Evolutionary conservation across 2,329 filamentous ascomycete species (phyloP).

Genomic region (Apiospora phragmitis): DNA sequence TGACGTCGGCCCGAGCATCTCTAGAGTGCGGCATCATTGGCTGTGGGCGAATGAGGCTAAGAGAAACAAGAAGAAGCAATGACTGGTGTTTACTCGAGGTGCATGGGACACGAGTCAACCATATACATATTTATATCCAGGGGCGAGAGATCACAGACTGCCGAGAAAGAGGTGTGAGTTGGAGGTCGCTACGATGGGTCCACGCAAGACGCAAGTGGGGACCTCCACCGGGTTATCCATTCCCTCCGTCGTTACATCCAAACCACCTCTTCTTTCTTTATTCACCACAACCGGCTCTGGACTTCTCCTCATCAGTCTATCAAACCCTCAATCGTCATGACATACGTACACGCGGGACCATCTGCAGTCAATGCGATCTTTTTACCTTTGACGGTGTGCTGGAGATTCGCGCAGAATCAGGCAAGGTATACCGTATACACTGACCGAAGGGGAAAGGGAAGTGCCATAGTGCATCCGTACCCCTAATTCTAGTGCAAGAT

Average conservation of each 20-base stretch:
- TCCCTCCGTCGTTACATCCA: not conserved
- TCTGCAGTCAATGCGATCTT: not conserved
- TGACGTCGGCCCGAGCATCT: not conserved
- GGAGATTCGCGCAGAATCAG: not conserved
- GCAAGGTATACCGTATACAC: not conserved
- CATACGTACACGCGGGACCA: not conserved
- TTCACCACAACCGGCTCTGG: not conserved
- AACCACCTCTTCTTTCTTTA: not conserved
- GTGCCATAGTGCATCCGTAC: no score
- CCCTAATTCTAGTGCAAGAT: no score
- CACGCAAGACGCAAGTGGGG: not conserved
- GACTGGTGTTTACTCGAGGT: not conserved
- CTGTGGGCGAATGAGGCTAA: not conserved
- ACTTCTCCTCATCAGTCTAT: not conserved
- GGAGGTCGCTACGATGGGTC: not conserved
- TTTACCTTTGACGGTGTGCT: not conserved
- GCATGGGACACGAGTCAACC: not conserved
- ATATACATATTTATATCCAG: not conserved
- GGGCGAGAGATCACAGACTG: not conserved
- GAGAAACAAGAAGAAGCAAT: not conserved
- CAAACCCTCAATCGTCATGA: not conserved
- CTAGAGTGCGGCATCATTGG: not conserved
- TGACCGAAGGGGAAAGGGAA: not conserved
- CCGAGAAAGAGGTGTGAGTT: not conserved
- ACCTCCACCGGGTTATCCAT: not conserved